Percentiles rank a stretch among this genome's conserved stretches.
Evolutionary conservation across 1,139 yeast species (phyloP).

Genomic region (Yamadazyma dushanensis): DNA sequence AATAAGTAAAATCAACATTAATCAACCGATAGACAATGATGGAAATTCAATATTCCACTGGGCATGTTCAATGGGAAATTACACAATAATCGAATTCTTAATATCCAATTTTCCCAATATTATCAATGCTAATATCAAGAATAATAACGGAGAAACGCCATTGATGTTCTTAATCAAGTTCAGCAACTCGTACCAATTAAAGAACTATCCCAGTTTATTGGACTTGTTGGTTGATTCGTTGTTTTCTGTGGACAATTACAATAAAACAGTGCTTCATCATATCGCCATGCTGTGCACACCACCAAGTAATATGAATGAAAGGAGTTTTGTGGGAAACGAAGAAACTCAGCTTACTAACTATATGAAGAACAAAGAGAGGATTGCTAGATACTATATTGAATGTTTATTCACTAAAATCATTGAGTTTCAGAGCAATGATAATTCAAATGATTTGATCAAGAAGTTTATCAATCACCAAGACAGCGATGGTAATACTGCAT

Average conservation of each 20-base stretch:
- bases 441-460: conserved; percentile 39
- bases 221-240: conserved; percentile 78
- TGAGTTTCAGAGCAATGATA: conserved; percentile 23
- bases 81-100: conserved; percentile 69
- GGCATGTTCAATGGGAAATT: conserved; percentile 90
- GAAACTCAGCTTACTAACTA: conserved; percentile 17
- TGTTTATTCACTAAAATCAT: conserved; percentile 61
- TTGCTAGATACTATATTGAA: conserved; percentile 83
- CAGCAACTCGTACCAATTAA: conserved; percentile 78
- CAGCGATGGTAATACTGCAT: conserved; percentile 81
- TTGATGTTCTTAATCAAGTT: conserved; percentile 86
- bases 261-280: conserved; percentile 80
- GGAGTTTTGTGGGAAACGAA: conserved; percentile 15
- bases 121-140: conserved; percentile 64
- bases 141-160: conserved; percentile 82
- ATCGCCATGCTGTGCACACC: conserved; percentile 46
- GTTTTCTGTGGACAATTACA: conserved; percentile 65
- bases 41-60: conserved; percentile 95
- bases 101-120: conserved; percentile 43
- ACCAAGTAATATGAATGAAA: conserved; percentile 11
- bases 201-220: conserved; percentile 70
- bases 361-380: conserved; percentile 55
- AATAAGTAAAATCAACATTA: conserved; percentile 53
- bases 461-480: conserved; percentile 83
- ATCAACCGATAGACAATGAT: conserved; percentile 85